Evolutionary conservation across 345 rosid genomes (phyloP).

Genomic region (Citrus mangshanensis): DNA sequence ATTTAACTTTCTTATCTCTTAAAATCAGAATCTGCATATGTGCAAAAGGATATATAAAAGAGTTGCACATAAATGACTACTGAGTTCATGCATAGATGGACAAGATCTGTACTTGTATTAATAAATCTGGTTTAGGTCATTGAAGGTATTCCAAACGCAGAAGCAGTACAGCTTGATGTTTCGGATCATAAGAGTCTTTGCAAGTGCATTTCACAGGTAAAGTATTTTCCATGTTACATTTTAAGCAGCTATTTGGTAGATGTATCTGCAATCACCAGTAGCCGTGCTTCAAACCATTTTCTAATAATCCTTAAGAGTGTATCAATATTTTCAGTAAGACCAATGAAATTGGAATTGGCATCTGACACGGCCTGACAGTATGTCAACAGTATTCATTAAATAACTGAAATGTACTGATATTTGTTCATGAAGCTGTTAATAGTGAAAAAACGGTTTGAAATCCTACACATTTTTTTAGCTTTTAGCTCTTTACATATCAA

Average conservation of each 20-base stretch:
- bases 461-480: neutral
- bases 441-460: neutral
- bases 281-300: neutral
- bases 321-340: neutral
- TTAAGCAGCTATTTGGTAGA: neutral
- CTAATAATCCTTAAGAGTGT: neutral
- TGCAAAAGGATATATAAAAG: neutral
- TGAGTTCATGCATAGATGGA: neutral
- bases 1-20: neutral
- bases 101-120: slow-evolving; percentile 12
- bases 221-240: neutral
- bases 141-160: slow-evolving; percentile 73
- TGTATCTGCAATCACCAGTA: neutral
- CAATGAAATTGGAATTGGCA: neutral
- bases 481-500: neutral
- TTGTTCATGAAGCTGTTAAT: neutral
- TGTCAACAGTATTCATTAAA: neutral
- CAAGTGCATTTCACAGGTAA: slow-evolving; percentile 72
- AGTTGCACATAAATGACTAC: neutral
- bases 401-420: neutral
- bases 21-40: neutral
- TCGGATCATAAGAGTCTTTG: slow-evolving; percentile 60
- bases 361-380: neutral
- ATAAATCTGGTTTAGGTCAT: slow-evolving; percentile 42
- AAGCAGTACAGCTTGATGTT: slow-evolving; percentile 75